Evolutionary conservation across 257 asterid species (phyloP).

Genomic region (Solanum paucissectum): DNA sequence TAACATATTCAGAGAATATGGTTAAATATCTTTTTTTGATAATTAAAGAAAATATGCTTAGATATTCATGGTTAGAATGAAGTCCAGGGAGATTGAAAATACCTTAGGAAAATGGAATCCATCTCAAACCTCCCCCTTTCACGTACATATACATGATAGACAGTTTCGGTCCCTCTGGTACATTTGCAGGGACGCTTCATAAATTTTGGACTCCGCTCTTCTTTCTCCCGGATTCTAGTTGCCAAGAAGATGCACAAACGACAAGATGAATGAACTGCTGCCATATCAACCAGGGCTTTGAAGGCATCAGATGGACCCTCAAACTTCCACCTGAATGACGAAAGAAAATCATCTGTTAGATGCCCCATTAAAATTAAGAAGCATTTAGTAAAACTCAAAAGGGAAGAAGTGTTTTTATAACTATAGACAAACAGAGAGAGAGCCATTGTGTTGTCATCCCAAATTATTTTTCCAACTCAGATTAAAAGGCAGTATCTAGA

Average conservation of each 20-base stretch:
- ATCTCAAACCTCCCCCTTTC: slow-evolving; percentile 82
- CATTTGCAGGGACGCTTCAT: slow-evolving; percentile 91
- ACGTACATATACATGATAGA: slow-evolving; percentile 65
- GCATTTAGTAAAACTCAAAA: background rate
- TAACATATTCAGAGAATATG: background rate
- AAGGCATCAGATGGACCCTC: slow-evolving; percentile 94
- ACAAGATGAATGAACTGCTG: slow-evolving; percentile 98
- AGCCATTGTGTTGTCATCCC: background rate
- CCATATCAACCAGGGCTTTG: slow-evolving; percentile 98
- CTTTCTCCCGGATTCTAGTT: slow-evolving; percentile 53
- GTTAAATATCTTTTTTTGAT: background rate
- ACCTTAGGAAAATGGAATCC: slow-evolving; percentile 89
- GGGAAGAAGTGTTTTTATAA: background rate
- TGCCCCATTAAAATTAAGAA: background rate
- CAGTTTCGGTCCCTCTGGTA: slow-evolving; percentile 35
- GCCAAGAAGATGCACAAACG: slow-evolving; percentile 90
- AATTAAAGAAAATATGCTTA: background rate
- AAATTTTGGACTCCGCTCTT: slow-evolving; percentile 45
- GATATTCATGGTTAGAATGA: background rate
- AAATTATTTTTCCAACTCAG: background rate
- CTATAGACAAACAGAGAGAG: background rate
- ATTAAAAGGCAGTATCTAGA: background rate
- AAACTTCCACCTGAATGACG: slow-evolving; percentile 69
- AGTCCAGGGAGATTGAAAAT: background rate
- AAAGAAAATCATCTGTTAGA: background rate